phyloP scores from a whole-genome alignment of 495 filamentous ascomycete species.

The Penicillium mononematosum region DNA sequence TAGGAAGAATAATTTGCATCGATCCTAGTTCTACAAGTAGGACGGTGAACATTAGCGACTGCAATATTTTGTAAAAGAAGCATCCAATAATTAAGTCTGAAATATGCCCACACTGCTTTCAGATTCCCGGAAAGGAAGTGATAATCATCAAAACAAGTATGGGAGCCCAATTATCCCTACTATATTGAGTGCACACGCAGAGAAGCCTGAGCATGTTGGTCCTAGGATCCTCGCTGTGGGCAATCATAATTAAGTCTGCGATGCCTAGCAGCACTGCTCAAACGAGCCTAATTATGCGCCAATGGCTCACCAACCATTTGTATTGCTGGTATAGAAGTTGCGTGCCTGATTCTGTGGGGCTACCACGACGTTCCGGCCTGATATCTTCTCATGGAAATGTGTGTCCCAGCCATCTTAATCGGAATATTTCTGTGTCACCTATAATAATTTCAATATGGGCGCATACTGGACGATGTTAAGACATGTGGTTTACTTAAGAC shows the following conservation, averaged over 20 bases:
- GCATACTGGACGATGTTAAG: not conserved
- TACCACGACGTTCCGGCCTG: not conserved
- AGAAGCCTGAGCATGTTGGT: not conserved
- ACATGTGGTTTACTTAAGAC: not conserved
- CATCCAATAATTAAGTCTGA: too few species aligned
- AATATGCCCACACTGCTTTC: not conserved
- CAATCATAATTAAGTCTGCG: not conserved
- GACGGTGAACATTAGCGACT: not conserved
- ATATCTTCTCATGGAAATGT: not conserved
- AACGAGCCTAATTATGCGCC: not conserved
- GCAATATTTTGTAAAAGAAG: too few species aligned
- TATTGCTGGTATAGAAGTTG: not conserved
- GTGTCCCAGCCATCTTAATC: not conserved
- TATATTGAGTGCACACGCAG: not conserved
- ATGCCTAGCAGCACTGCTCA: not conserved
- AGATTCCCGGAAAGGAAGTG: not conserved
- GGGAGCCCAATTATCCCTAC: not conserved
- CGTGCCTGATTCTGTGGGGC: not conserved
- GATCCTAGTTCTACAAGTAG: not conserved
- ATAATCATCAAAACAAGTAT: not conserved
- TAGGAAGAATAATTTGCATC: not conserved
- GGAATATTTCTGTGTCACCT: constrained; percentile 1
- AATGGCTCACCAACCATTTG: not conserved
- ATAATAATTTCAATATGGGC: not conserved
- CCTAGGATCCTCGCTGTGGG: not conserved